Evolutionary conservation across 2,329 filamentous ascomycete species (phyloP).

Genomic region (Colletotrichum karsti): DNA sequence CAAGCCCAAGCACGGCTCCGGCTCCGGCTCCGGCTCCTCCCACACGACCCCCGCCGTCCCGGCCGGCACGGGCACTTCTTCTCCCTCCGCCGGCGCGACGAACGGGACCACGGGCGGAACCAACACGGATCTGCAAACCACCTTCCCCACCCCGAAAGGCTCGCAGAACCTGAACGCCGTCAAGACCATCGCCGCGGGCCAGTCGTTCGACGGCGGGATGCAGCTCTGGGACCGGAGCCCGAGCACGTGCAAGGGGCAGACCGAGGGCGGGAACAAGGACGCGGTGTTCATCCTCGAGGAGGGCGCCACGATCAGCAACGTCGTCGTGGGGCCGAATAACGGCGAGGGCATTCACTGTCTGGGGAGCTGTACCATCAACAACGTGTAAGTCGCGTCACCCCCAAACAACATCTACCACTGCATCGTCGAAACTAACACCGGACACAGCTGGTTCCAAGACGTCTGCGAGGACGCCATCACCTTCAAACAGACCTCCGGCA

Average conservation of each 20-base stretch:
- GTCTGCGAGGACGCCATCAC: conserved; percentile 45
- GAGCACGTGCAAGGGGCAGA: conserved; percentile 47
- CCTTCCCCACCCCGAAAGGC: conserved; percentile 21
- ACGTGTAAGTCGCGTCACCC: conserved; percentile 5
- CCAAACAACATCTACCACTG: background rate
- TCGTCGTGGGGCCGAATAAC: conserved; percentile 53
- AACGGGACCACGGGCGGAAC: conserved; percentile 2
- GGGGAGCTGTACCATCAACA: conserved; percentile 49
- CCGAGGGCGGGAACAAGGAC: conserved; percentile 49
- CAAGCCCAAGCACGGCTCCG: background rate
- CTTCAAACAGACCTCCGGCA: conserved; percentile 44
- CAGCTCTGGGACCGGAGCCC: conserved; percentile 46
- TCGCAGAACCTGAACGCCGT: conserved; percentile 12
- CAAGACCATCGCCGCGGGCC: conserved; percentile 21
- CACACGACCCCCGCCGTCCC: background rate
- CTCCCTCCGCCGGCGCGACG: background rate
- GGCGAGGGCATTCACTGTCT: conserved; percentile 54
- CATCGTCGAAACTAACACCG: background rate
- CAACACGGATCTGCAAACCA: conserved; percentile 5
- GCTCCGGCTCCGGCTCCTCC: background rate
- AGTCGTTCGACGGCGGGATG: conserved; percentile 27
- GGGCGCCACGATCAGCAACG: conserved; percentile 52
- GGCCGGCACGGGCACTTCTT: background rate
- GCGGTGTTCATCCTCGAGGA: conserved; percentile 50
- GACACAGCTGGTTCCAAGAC: conserved; percentile 47